Conservation (phyloP, 148 eudicot genomes). For the Rhododendron mucronatum region DNA sequence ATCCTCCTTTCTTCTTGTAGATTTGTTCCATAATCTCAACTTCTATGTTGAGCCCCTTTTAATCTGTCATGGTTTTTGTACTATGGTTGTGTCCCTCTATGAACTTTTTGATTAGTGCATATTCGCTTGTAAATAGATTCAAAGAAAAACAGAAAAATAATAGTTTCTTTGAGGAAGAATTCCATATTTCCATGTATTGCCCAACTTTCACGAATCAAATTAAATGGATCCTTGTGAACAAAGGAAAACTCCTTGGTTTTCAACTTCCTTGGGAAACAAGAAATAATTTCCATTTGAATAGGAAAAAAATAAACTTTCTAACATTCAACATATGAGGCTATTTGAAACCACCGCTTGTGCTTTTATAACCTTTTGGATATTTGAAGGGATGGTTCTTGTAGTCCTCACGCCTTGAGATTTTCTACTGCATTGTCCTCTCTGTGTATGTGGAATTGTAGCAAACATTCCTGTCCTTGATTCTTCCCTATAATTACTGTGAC, state of each 20-base stretch:
- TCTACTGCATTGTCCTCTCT: not conserved
- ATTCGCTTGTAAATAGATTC: not conserved
- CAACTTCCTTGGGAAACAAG: not conserved
- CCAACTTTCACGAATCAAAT: not conserved
- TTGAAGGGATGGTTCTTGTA: not conserved
- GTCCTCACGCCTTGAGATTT: not conserved
- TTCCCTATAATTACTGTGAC: not conserved
- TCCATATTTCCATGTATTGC: no score
- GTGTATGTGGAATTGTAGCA: not conserved
- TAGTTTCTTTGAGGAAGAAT: no score
- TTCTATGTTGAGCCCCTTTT: not conserved
- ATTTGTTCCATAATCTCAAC: not conserved
- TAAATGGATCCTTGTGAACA: not conserved
- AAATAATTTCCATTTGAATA: not conserved
- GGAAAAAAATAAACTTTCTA: not conserved
- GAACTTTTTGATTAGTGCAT: not conserved
- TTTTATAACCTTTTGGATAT: not conserved
- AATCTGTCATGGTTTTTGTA: not conserved
- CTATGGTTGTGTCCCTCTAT: not conserved
- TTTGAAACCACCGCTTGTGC: not conserved
- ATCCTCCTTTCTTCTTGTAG: not conserved
- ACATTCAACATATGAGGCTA: not conserved
- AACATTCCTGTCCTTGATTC: not conserved
- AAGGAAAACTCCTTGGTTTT: not conserved
- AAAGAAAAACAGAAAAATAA: not conserved